Evolutionary conservation across 805 yeast genomes (phyloP), one percentile per base, ranked within the genome.

Genomic region (Wickerhamiella dianesei): DNA sequence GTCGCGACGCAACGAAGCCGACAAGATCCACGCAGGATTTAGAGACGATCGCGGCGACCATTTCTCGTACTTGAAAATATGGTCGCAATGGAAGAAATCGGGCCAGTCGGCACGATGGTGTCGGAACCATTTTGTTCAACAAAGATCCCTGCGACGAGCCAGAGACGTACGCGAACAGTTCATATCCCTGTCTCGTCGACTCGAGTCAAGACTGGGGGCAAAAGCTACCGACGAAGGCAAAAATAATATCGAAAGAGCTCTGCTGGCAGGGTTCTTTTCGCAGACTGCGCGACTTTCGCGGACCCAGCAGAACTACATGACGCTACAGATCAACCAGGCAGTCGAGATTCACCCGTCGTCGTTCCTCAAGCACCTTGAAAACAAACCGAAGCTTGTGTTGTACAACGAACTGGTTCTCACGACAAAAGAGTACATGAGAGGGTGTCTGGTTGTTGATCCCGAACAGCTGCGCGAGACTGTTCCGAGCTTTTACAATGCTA

Each of bases 331-430:
- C 32, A 79, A 83, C 0, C 77, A 63, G 48, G 60, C 80, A 1
- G 95, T 88, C 14, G 76, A 73, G 48, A 72, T 89, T 49, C 96
- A 89, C 61, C 98, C 98, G 1, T 82, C 94, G 2, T 82, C 94
- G 50, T 66, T 86, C 3, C 61, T 89, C 17, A 76, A 73, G 58
- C 72, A 73, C 14, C 66, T 66, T 48, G 22, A 46, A 13, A 42
- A 41, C 19, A 19, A 37, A 35, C 83, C 89, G 12, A 89, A 82
- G 50, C 85, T 84, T 64, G 81, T 87, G 41, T 62, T 89, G 6
- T 88, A 85, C 57, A 87, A 87, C 57, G 82, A 87, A 29, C 70
- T 87, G 45, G 74, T 87, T 25, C 70, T 86, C 53, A 89, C 98
- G 0, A 75, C 82, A 12, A 79, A 79, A 58, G 97, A 89, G 69